These are phyloP conservation scores for Podosphaera aphanis DNA, from an alignment of 2,329 filamentous ascomycete genomes.

Conservation along the genomic window DNA sequence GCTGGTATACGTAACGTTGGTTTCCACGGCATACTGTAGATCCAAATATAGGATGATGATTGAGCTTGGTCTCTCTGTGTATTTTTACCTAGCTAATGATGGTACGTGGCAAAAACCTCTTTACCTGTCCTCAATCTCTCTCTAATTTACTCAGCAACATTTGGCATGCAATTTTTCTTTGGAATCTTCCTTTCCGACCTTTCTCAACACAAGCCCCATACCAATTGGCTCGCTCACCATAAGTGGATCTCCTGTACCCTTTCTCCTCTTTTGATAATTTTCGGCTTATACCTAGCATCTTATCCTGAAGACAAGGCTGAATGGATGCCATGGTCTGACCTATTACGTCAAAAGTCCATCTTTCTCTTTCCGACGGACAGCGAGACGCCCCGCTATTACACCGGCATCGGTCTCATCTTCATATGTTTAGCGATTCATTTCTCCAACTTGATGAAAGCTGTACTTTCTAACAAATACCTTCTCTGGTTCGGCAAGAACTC, in stretches of 20 bases:
- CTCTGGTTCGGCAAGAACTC: constrained; percentile 40
- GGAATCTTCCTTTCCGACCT: constrained; percentile 39
- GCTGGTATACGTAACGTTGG: constrained; percentile 28
- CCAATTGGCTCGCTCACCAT: constrained; percentile 21
- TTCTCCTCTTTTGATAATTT: constrained; percentile 24
- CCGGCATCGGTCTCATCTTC: constrained; percentile 24
- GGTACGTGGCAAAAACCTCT: constrained; percentile 6
- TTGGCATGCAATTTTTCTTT: constrained; percentile 35
- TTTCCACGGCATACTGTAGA: constrained; percentile 26
- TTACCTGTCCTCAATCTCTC: background rate
- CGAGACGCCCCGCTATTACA: constrained; percentile 26
- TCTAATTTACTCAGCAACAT: constrained; percentile 17
- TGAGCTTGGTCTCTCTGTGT: constrained; percentile 24
- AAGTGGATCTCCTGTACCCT: constrained; percentile 23
- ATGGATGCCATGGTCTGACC: constrained; percentile 29
- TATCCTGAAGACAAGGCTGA: constrained; percentile 32
- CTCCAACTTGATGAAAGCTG: constrained; percentile 25
- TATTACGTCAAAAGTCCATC: constrained; percentile 20
- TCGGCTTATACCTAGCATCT: constrained; percentile 33
- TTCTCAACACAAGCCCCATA: constrained; percentile 26
- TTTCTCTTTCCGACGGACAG: constrained; percentile 23
- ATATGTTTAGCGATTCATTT: constrained; percentile 29
- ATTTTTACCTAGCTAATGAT: constrained; percentile 19
- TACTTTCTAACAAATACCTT: constrained; percentile 29
- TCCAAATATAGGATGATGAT: constrained; percentile 25